Conservation (phyloP, 106 monocot genomes). For the Acorus calamus region DNA sequence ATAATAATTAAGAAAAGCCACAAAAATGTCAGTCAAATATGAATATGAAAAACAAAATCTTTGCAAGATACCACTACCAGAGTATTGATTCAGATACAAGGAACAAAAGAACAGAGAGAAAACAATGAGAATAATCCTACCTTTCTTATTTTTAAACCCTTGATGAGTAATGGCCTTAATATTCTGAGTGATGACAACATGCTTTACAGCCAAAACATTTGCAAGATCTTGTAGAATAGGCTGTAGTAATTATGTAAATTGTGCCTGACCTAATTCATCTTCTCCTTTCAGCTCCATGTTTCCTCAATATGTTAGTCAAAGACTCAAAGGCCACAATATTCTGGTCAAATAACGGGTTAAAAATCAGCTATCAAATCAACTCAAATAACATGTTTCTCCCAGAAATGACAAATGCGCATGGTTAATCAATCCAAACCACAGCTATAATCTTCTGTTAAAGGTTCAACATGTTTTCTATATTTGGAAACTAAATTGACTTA, state of each 20-base stretch:
- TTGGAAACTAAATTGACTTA: too few relatives aligned
- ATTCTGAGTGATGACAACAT: constrained; percentile 26
- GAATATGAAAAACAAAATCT: too few relatives aligned
- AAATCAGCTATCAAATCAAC: too few relatives aligned
- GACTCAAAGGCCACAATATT: constrained; percentile 17
- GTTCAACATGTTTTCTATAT: too few relatives aligned
- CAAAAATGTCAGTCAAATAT: too few relatives aligned
- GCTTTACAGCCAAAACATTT: constrained; percentile 34
- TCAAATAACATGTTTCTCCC: too few relatives aligned
- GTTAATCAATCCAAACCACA: too few relatives aligned
- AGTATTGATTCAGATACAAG: too few relatives aligned
- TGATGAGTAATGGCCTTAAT: constrained; percentile 21
- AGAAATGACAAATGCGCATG: neutral
- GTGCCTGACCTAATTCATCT: constrained; percentile 45
- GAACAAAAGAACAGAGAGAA: too few relatives aligned
- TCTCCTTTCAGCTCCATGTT: constrained; percentile 40
- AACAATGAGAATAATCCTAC: constrained; percentile 1
- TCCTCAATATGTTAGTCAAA: constrained; percentile 32
- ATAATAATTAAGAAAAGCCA: too few relatives aligned
- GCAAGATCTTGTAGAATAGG: constrained; percentile 47
- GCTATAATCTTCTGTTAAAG: too few relatives aligned
- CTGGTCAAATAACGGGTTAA: constrained; percentile 7
- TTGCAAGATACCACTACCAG: too few relatives aligned
- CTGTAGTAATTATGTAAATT: constrained; percentile 56
- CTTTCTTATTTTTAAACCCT: constrained; percentile 42